Evolutionary conservation across 106 monocot species (phyloP).

Genomic region (Cymbidium sinense): DNA sequence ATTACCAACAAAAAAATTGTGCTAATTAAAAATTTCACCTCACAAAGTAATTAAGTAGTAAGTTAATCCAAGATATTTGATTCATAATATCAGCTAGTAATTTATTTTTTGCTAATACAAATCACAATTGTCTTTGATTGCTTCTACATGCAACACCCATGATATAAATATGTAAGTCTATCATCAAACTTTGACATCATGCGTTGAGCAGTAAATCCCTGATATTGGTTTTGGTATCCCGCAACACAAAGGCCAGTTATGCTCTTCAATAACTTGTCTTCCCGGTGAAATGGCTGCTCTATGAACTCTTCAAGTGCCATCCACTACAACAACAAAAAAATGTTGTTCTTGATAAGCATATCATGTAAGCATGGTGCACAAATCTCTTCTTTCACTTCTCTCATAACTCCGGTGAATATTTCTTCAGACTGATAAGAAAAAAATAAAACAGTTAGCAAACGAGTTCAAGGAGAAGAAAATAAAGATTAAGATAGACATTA

Average conservation of each 20-base stretch:
- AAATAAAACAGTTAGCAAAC: neutral
- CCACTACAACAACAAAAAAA: constrained; percentile 56
- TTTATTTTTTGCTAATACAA: neutral
- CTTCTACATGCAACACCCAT: constrained; percentile 1
- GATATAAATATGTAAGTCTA: constrained; percentile 52
- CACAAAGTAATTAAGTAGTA: no score
- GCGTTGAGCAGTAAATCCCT: constrained; percentile 42
- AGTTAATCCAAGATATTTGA: no score
- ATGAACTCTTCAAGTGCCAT: constrained; percentile 72
- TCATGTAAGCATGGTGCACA: no score
- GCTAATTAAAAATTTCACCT: no score
- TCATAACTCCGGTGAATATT: constrained; percentile 1
- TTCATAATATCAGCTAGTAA: no score
- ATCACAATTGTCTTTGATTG: neutral
- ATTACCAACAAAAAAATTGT: no score
- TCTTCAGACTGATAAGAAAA: neutral
- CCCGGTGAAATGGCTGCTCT: constrained; percentile 48
- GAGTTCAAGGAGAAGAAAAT: neutral
- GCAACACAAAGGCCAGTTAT: constrained; percentile 47
- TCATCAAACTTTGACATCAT: constrained; percentile 81
- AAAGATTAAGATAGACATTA: neutral
- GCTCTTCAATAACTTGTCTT: constrained; percentile 50
- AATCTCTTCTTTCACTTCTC: constrained; percentile 7
- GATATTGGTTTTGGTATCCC: constrained; percentile 29
- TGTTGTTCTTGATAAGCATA: neutral